Conservation (phyloP, 768 basidiomycete genomes). For the Russula dissimulans region DNA sequence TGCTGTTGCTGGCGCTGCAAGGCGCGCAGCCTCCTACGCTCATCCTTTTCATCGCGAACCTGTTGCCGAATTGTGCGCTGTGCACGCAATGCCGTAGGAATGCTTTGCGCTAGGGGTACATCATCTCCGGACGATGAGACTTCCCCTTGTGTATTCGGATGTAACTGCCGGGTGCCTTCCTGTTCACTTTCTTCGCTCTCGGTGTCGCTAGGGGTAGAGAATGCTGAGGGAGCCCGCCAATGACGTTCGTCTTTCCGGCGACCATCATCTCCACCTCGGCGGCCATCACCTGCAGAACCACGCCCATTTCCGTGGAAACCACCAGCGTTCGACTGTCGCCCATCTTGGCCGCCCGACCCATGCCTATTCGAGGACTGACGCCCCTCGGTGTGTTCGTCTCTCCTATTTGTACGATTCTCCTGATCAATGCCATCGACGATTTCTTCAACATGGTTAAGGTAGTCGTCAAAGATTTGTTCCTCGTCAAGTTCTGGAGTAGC, state of each 20-base stretch:
- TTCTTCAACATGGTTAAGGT: background rate
- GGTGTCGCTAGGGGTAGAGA: constrained; percentile 27
- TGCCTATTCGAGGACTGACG: background rate
- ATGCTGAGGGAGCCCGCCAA: constrained; percentile 22
- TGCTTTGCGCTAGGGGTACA: constrained; percentile 71
- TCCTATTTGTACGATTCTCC: background rate
- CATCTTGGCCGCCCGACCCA: constrained; percentile 18
- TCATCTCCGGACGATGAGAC: constrained; percentile 34
- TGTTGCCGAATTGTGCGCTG: constrained; percentile 72
- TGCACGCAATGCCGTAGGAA: constrained; percentile 74
- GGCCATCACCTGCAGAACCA: constrained; percentile 12
- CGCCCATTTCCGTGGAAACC: constrained; percentile 25
- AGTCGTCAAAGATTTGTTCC: constrained; percentile 2
- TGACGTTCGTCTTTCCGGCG: constrained; percentile 31
- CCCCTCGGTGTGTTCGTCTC: background rate
- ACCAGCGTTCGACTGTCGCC: constrained; percentile 20
- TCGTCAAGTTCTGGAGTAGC: constrained; percentile 7
- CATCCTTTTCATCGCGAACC: constrained; percentile 58
- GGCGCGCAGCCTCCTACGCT: constrained; percentile 33
- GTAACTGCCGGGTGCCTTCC: constrained; percentile 21
- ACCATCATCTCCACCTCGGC: constrained; percentile 29
- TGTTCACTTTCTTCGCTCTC: constrained; percentile 37
- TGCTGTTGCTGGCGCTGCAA: constrained; percentile 17
- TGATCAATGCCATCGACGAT: constrained; percentile 1
- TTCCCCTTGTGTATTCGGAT: constrained; percentile 7